Percentiles rank a stretch among this genome's conserved stretches.
Evolutionary conservation across 305 asterid genomes (phyloP).

Genomic region (Caryopteris hybrid): DNA sequence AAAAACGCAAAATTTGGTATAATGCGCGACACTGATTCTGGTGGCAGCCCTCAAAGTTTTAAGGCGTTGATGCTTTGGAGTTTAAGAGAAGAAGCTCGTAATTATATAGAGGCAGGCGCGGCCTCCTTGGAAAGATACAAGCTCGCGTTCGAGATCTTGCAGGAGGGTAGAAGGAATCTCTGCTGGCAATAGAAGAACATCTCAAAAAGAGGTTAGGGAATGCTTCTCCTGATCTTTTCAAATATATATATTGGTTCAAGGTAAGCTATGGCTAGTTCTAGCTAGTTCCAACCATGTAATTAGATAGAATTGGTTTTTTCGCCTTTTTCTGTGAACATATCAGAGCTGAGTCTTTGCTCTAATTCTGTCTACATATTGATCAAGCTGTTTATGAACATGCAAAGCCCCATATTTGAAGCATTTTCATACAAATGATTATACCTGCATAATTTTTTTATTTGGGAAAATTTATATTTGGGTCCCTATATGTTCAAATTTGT

Average conservation of each 20-base stretch:
- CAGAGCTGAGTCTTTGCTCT: conserved; percentile 12
- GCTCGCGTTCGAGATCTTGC: conserved; percentile 88
- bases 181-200: conserved; percentile 64
- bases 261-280: not conserved
- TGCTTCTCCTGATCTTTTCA: conserved; percentile 5
- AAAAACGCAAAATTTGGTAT: conserved; percentile 77
- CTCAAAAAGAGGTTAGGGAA: conserved; percentile 27
- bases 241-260: conserved; percentile 5
- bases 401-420: not conserved
- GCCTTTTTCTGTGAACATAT: not conserved
- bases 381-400: not conserved
- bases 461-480: not conserved
- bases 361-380: conserved; percentile 7
- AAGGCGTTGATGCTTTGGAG: conserved; percentile 91
- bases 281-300: conserved; percentile 26
- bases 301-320: conserved; percentile 8
- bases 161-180: conserved; percentile 88
- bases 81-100: conserved; percentile 83
- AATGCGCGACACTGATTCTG: conserved; percentile 71
- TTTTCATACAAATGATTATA: not conserved
- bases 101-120: conserved; percentile 78
- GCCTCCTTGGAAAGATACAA: conserved; percentile 77
- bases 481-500: not conserved
- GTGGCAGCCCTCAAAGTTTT: conserved; percentile 58
- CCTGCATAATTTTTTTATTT: not conserved